These are phyloP conservation scores for Phanerochaete sordida DNA, from an alignment of 768 basidiomycete genomes.

Conservation along the genomic window DNA sequence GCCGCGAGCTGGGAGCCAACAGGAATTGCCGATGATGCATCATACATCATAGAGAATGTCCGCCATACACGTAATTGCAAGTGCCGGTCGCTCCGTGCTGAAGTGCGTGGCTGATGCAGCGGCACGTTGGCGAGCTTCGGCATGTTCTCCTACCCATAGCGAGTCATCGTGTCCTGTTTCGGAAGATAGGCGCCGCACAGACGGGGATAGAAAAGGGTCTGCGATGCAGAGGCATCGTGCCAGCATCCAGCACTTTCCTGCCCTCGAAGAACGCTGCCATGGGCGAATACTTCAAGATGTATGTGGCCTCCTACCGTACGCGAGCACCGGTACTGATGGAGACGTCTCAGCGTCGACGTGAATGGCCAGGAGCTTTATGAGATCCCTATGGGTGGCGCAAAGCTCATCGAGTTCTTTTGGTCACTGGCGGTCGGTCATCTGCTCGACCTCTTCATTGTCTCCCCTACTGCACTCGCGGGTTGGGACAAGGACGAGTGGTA, in stretches of 20 bases:
- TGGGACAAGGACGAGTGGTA: neutral
- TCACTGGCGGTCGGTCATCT: neutral
- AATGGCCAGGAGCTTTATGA: neutral
- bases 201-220: neutral
- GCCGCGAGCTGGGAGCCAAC: too few species aligned
- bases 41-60: too few species aligned
- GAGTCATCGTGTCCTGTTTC: neutral
- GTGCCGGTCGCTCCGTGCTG: too few species aligned
- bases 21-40: too few species aligned
- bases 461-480: neutral
- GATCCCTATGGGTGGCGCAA: neutral
- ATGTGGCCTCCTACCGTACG: neutral
- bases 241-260: too few species aligned
- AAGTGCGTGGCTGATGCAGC: too few species aligned
- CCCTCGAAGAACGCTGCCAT: too few species aligned
- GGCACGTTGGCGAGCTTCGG: neutral
- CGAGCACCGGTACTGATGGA: neutral
- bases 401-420: neutral
- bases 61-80: too few species aligned
- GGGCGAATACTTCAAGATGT: too few species aligned
- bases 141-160: neutral
- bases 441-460: neutral
- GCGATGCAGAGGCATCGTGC: too few species aligned
- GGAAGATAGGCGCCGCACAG: neutral
- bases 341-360: neutral